Conservation (phyloP, 2,329 filamentous ascomycete species). For the Alternaria angustiovoidea region DNA sequence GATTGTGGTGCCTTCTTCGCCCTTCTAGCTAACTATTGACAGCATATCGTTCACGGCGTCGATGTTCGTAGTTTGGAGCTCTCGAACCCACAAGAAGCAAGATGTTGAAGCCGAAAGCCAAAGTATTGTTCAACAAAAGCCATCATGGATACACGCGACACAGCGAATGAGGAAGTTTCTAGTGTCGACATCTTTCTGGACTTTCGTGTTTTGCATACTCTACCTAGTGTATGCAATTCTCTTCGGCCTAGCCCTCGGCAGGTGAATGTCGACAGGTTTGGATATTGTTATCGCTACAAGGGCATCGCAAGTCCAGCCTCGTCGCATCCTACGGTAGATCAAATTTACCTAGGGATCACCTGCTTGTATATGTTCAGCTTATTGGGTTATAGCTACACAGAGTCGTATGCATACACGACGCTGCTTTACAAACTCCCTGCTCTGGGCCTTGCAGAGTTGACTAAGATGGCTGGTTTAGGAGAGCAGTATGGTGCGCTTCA, state of each 20-base stretch:
- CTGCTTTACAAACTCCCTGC: neutral
- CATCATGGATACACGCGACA: neutral
- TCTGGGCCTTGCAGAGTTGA: neutral
- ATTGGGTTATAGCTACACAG: neutral
- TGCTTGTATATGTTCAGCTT: neutral
- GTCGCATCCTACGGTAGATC: neutral
- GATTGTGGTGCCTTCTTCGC: neutral
- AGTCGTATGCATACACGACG: neutral
- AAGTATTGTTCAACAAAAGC: too few species aligned
- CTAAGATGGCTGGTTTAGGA: neutral
- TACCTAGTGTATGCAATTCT: neutral
- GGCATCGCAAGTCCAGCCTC: neutral
- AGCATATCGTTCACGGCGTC: neutral
- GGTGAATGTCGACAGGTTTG: neutral
- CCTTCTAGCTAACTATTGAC: neutral
- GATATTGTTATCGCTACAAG: neutral
- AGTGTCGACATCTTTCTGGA: neutral
- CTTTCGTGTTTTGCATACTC: neutral
- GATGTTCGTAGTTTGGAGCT: neutral
- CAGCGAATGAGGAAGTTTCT: neutral
- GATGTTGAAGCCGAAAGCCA: neutral
- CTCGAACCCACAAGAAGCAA: neutral
- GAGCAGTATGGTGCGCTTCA: neutral
- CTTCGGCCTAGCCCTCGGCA: neutral
- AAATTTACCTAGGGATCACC: neutral